Evolutionary conservation across 805 yeast species (phyloP).

Genomic region (Candida stauntonica): DNA sequence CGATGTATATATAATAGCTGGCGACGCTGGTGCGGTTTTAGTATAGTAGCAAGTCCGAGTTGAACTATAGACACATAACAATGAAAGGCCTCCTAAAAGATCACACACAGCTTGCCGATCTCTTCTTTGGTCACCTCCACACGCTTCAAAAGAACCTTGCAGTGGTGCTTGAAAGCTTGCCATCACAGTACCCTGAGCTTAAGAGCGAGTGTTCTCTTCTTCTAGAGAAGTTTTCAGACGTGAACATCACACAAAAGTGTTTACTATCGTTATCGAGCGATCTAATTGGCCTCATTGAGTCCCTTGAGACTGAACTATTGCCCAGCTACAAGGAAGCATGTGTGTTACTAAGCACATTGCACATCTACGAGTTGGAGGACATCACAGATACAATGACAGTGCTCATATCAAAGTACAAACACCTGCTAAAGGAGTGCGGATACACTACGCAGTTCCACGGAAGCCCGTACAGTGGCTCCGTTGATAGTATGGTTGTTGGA

Average conservation of each 20-base stretch:
- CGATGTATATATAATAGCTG: neutral
- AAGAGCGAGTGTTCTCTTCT: neutral
- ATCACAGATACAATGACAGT: neutral
- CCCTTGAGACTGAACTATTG: conserved; percentile 1
- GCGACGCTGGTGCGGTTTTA: too few relatives aligned
- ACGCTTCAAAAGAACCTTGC: conserved; percentile 7
- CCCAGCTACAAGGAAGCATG: conserved; percentile 1
- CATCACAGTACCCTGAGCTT: neutral
- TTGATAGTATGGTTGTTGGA: conserved; percentile 15
- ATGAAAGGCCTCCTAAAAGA: conserved; percentile 17
- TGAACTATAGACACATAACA: too few relatives aligned
- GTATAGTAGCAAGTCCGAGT: too few relatives aligned
- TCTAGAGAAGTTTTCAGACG: neutral
- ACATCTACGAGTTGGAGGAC: neutral
- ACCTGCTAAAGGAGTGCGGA: conserved; percentile 7
- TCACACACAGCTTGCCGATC: conserved; percentile 14
- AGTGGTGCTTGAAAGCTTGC: neutral
- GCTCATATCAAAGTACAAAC: neutral
- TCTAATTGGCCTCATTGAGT: neutral
- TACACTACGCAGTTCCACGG: conserved; percentile 15
- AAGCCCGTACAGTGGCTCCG: conserved; percentile 10
- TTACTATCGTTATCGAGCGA: conserved; percentile 7
- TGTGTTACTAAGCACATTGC: neutral
- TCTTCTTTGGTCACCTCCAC: conserved; percentile 10
- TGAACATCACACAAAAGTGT: conserved; percentile 8